phyloP scores from a whole-genome alignment of 805 yeast genomes.

The Candida krabiensis region DNA sequence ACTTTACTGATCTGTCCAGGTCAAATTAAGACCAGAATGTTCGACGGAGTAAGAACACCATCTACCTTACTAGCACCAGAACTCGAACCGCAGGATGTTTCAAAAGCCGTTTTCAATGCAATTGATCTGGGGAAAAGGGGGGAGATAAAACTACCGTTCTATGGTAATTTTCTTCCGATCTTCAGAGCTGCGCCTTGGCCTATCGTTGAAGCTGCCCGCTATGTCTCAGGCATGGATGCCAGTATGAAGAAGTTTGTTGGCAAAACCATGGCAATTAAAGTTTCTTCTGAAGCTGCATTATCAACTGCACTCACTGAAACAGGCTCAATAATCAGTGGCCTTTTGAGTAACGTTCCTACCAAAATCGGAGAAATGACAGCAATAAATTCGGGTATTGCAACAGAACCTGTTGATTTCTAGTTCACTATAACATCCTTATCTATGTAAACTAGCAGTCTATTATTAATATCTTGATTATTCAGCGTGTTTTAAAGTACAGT shows the following conservation, averaged over 20 bases:
- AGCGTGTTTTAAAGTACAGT: slow-evolving; percentile 1
- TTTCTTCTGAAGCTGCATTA: slow-evolving; percentile 16
- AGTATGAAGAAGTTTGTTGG: slow-evolving; percentile 36
- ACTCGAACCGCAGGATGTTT: slow-evolving; percentile 66
- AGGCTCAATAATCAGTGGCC: slow-evolving; percentile 20
- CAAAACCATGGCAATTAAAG: slow-evolving; percentile 18
- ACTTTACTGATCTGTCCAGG: slow-evolving; percentile 86
- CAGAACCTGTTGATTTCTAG: no score
- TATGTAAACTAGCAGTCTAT: no score
- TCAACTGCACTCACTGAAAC: slow-evolving; percentile 21
- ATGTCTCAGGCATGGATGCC: slow-evolving; percentile 67
- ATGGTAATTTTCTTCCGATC: slow-evolving; percentile 72
- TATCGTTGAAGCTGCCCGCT: slow-evolving; percentile 52
- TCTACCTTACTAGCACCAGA: slow-evolving; percentile 78
- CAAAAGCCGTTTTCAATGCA: slow-evolving; percentile 54
- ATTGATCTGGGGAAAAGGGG: slow-evolving; percentile 64
- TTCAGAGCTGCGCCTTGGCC: slow-evolving; percentile 76
- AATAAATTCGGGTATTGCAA: no score
- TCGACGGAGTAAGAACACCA: slow-evolving; percentile 72
- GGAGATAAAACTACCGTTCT: slow-evolving; percentile 71
- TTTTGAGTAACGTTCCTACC: slow-evolving; percentile 11
- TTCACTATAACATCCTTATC: no score
- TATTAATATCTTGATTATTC: no score
- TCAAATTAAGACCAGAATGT: slow-evolving; percentile 76
- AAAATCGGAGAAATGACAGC: slow-evolving; percentile 9